Base-by-base conservation (phyloP, 495 filamentous ascomycete species). In the Trichocladium uniseriatum region DNA sequence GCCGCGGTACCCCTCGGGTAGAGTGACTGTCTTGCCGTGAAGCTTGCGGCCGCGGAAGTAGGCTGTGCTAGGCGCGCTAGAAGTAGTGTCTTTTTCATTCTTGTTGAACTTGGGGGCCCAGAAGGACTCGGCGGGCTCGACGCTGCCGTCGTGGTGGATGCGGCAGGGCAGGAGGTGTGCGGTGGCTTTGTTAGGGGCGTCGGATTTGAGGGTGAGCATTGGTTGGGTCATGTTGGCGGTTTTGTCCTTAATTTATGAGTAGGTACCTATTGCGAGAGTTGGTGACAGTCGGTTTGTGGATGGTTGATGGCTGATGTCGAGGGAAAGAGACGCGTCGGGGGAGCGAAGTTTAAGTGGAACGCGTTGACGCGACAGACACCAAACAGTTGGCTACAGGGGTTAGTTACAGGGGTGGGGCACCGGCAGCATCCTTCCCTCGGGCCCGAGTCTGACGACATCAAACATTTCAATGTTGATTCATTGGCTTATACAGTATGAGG, bases 11-110 rank as follows among this genome's bases (percentile, higher is more conserved):
- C 84, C 84, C 35, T 81, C 67, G 0, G 91, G 90, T 5, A 95
- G 59, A 10, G 74, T 71, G 22, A 91, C 68, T 15, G 70, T 62
- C 48, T 78, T 81, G 21, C 87, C 88, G 37, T 77, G 73, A 15
- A 97, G 71, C 57, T 83, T 92, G 35, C 91, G 80, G 28, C 91
- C 91, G 24, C 91, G 83, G 53, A 95, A 86, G 59, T 91, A 85
- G 18, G 83, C 72, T 2, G 78, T 82, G 15, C 70, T 72, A 20
- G 58, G n/a, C n/a, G n/a, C n/a, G n/a, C n/a, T n/a, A n/a, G n/a
- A n/a, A n/a, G n/a, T n/a, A n/a, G n/a, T n/a, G n/a, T n/a, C n/a
- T n/a, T n/a, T 74, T 5, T 73, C 75, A 53, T 68, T 58, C 48
- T 67, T 49, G 21, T 69, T 65, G 29, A 64, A 47, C 43, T 56